These are phyloP conservation scores for Russula dissimulans DNA, from an alignment of 768 basidiomycete species.

Conservation along the genomic window DNA sequence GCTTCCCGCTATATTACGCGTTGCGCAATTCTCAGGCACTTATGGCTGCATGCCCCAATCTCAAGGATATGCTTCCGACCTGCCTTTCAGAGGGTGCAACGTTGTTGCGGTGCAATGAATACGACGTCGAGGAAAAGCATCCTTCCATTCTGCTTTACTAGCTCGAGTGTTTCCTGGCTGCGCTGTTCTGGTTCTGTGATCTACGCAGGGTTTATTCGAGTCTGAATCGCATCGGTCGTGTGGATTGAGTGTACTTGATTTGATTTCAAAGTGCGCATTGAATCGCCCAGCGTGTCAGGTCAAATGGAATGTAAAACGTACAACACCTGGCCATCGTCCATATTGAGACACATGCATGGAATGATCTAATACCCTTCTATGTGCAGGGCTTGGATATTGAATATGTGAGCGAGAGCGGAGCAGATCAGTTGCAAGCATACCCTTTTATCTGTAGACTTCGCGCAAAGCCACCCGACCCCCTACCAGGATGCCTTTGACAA, in stretches of 20 bases:
- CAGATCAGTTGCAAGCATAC: not conserved
- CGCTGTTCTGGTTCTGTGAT: not conserved
- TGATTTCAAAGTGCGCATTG: not conserved
- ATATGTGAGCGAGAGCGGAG: not conserved
- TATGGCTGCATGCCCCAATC: constrained; percentile 12
- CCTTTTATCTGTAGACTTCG: not conserved
- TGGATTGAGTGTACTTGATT: too few relatives aligned
- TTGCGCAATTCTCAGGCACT: constrained; percentile 6
- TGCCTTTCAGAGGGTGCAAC: not conserved
- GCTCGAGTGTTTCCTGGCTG: not conserved
- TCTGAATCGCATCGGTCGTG: too few relatives aligned
- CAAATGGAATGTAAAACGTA: not conserved
- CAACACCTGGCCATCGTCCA: not conserved
- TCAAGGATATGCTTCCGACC: constrained; percentile 1
- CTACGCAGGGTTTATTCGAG: not conserved
- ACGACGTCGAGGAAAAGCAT: not conserved
- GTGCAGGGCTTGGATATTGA: not conserved
- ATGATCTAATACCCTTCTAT: not conserved
- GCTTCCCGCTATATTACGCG: not conserved
- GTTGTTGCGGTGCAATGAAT: not conserved
- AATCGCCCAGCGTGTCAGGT: too few relatives aligned
- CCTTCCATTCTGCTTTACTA: not conserved
- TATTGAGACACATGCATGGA: not conserved
- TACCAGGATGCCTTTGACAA: not conserved
- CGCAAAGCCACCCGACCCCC: not conserved